A percentile compares a stretch with the other conserved stretches of the same genome.
phyloP scores from a whole-genome alignment of 768 basidiomycete genomes.

The Panus rudis region DNA sequence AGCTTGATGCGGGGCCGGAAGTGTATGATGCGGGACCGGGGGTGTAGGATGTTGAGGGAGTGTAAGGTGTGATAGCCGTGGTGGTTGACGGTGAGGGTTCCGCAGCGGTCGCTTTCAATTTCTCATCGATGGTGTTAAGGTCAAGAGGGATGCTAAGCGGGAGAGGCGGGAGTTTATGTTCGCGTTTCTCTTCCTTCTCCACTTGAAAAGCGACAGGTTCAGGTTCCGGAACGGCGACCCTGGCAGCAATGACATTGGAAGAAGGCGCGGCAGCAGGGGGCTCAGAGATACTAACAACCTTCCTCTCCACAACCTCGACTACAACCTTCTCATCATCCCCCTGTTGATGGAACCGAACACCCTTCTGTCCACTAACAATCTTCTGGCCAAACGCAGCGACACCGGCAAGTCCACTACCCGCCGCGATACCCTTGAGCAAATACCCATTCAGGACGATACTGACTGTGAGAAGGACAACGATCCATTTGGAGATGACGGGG shows the following conservation, averaged over 20 bases:
- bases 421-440: conserved; percentile 79
- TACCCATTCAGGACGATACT: conserved; percentile 90
- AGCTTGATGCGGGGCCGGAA: too few relatives aligned
- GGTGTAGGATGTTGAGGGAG: too few relatives aligned
- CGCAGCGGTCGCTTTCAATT: conserved; percentile 11
- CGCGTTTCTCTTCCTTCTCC: conserved; percentile 6
- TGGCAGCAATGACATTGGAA: background rate
- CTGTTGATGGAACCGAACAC: conserved; percentile 21
- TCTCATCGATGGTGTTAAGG: conserved; percentile 49
- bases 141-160: conserved; percentile 39
- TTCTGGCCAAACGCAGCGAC: conserved; percentile 9
- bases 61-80: conserved; percentile 5
- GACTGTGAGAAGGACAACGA: conserved; percentile 79
- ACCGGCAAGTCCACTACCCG: conserved; percentile 33
- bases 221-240: background rate
- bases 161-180: too few relatives aligned
- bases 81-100: too few relatives aligned
- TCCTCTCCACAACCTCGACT: conserved; percentile 14
- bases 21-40: background rate
- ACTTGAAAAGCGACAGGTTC: conserved; percentile 7
- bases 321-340: conserved; percentile 6
- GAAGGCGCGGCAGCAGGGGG: conserved; percentile 7
- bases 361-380: conserved; percentile 6
- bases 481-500: conserved; percentile 91
- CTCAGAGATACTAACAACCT: conserved; percentile 4